Conservation (phyloP, 352 stramenopile species). For the Globisporangium camurandrum region DNA sequence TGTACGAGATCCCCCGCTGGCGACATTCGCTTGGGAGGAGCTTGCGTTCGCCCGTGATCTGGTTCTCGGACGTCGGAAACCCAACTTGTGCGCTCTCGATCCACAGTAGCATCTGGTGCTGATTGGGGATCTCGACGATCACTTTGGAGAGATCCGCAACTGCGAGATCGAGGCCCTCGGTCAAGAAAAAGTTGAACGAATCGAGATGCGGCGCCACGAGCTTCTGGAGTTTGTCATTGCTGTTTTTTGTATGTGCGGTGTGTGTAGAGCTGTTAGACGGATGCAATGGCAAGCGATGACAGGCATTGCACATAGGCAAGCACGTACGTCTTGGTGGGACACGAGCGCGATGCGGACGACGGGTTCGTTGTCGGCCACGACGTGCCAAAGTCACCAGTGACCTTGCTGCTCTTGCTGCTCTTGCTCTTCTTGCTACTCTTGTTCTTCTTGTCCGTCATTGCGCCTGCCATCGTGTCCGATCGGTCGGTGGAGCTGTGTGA, state of each 20-base stretch:
- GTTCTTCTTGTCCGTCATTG: slow-evolving; percentile 43
- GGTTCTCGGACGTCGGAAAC: slow-evolving; percentile 78
- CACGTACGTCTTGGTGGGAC: slow-evolving; percentile 55
- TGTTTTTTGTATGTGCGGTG: no score
- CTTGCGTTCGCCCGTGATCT: slow-evolving; percentile 80
- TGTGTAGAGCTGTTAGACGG: not conserved
- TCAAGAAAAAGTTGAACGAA: slow-evolving; percentile 98
- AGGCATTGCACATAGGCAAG: not conserved
- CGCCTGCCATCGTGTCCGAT: slow-evolving; percentile 3
- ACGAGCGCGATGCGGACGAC: slow-evolving; percentile 65
- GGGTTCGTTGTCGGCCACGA: slow-evolving; percentile 78
- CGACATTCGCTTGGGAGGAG: slow-evolving; percentile 93
- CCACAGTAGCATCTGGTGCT: slow-evolving; percentile 76
- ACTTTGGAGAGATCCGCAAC: slow-evolving; percentile 89
- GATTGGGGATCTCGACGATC: slow-evolving; percentile 87
- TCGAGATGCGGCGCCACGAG: slow-evolving; percentile 96
- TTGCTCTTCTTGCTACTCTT: no score
- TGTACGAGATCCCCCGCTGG: slow-evolving; percentile 95
- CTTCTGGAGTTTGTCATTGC: slow-evolving; percentile 78
- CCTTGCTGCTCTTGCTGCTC: slow-evolving; percentile 18
- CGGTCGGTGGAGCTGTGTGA: not conserved
- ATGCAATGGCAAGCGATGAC: not conserved
- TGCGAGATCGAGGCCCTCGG: slow-evolving; percentile 90
- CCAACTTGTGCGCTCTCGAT: slow-evolving; percentile 95
- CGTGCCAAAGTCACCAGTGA: slow-evolving; percentile 29